Percentiles rank a stretch among this genome's conserved stretches.
Conservation (phyloP, 768 basidiomycete species). For the Russula abietina region DNA sequence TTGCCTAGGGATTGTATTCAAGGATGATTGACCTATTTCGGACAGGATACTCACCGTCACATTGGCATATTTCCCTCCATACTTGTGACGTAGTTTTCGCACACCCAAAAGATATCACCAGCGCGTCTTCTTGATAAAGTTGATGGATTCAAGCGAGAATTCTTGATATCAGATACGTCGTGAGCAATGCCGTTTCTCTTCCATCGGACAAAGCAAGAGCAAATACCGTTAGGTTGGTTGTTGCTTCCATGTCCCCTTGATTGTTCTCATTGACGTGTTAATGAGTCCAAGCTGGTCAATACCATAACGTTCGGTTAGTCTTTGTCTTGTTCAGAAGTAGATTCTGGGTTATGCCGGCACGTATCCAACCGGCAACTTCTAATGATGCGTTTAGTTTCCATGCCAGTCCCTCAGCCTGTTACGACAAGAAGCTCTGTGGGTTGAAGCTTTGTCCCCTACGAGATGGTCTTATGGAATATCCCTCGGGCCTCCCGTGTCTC, state of each 20-base stretch:
- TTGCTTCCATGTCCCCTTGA: not conserved
- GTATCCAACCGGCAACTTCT: not conserved
- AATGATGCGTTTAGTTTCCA: not conserved
- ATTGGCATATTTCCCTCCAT: conserved; percentile 47
- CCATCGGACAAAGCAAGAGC: conserved; percentile 21
- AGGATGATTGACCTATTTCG: not conserved
- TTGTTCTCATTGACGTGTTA: not conserved
- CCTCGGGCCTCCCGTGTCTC: not conserved
- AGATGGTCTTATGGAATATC: not conserved
- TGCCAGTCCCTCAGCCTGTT: not conserved
- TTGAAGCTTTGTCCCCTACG: not conserved
- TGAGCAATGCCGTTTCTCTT: conserved; percentile 34
- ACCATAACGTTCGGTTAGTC: not conserved
- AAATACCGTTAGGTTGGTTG: not conserved
- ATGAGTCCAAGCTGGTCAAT: not conserved
- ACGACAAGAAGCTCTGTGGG: not conserved
- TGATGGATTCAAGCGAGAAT: conserved; percentile 67
- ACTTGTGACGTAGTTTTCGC: not conserved
- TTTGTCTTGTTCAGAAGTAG: not conserved
- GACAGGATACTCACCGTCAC: conserved; percentile 61
- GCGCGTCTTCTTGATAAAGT: conserved; percentile 55
- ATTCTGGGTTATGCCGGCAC: not conserved
- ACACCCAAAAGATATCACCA: conserved; percentile 27
- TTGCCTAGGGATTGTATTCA: not conserved
- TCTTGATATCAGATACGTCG: conserved; percentile 77